Evolutionary conservation across 306 rosid species (phyloP), one percentile per base, ranked within the genome.

Genomic region (Senna tora): DNA sequence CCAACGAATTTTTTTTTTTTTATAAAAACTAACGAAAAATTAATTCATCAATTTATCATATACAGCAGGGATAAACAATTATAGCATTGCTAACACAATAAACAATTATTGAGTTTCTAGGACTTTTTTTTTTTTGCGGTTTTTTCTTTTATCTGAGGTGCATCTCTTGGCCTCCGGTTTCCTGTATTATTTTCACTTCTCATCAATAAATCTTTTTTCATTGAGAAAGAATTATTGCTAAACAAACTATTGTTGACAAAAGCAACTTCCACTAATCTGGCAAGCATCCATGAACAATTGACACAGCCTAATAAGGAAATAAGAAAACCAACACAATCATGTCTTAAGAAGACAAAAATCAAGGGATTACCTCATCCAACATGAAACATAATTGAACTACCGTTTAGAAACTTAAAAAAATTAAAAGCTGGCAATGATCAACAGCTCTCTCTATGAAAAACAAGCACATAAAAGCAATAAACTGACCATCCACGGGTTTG

Each of bases 401-500:
- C 64, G 47, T 25, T 47, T 74, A 47, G 22, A 74, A 57, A 19
- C 51, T 50, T 57, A 36, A 61, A 17, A n/a, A n/a, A n/a, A n/a
- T n/a, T n/a, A 73, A 25, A 56, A 17, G 28, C 69, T 57, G 42
- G 39, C 20, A 57, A 46, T n/a, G 20, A 71, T 74, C 46, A 33
- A 77, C 22, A 30, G 59, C 52, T 17, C 57, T 53, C 52, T 17
- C 36, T 66, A 20, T 60, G 39, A 74, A 7, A 73, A 58, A 60
- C 52, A 73, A 63, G 39, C 28, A 21, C 3, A 25, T 30, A 36
- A 52, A 54, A 69, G 13, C 34, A 84, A 55, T 62, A 80, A 87
- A 85, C 87, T 67, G 57, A 94, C 99, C 97, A 94, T 66, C 99
- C 97, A 69, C 99, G 96, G 52, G 99, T 94, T 84, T 94, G 96